Percentiles rank a stretch among this genome's conserved stretches.
Conservation (phyloP, 164 flowering plant genomes). For the Vitis cinerea region DNA sequence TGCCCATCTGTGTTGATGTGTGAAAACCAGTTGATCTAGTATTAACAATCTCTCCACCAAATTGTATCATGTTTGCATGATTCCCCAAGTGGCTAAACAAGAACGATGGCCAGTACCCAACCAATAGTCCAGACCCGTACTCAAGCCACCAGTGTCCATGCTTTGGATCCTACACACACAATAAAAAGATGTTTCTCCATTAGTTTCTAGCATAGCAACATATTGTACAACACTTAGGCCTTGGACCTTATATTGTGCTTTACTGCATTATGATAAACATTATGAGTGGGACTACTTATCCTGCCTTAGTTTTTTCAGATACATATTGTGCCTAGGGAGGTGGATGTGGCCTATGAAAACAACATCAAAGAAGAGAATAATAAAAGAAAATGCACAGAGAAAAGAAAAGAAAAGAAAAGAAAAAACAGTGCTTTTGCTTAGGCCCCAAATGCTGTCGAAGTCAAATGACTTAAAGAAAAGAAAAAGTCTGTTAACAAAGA, state of each 20-base stretch:
- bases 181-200: background rate
- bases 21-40: conserved; percentile 53
- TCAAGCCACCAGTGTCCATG: conserved; percentile 96
- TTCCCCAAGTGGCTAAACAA: conserved; percentile 68
- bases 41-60: conserved; percentile 89
- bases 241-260: background rate
- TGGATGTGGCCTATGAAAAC: background rate
- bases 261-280: background rate
- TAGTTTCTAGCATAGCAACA: too few relatives aligned
- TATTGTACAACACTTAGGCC: too few relatives aligned
- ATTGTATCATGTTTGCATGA: conserved; percentile 92
- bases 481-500: background rate
- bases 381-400: too few relatives aligned
- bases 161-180: conserved; percentile 70
- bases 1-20: conserved; percentile 90
- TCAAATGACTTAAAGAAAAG: too few relatives aligned
- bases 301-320: background rate
- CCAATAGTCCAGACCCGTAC: conserved; percentile 64
- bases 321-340: background rate
- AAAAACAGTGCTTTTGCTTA: too few relatives aligned
- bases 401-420: too few relatives aligned
- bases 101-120: conserved; percentile 95
- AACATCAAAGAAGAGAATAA: background rate
- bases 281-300: background rate
- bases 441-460: too few relatives aligned